Evolutionary conservation across 2,329 filamentous ascomycete species (phyloP), one percentile per base, ranked within the genome.

Genomic region (Colletotrichum phormii): DNA sequence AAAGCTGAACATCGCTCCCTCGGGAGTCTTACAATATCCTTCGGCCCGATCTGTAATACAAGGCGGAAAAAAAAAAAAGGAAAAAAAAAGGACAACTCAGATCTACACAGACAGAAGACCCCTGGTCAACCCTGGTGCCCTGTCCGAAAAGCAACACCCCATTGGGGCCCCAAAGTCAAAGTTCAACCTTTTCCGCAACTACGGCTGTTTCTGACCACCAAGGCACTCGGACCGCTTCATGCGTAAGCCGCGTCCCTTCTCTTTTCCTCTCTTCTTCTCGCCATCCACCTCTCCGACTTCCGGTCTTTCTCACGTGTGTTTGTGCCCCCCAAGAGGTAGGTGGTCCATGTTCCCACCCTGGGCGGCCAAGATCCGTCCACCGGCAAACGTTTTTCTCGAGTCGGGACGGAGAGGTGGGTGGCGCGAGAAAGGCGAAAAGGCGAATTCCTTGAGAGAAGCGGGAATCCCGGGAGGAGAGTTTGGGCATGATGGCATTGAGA

Each of bases 191-290:
- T 42, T 55, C 62, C 33, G 62, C 62, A 55, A 64, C 62, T 51
- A 31, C 51, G 62, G 62, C 15, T 64, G 62, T 64, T 64, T 64
- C 62, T 64, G 61, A 7, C 61, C 18, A 35, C 60, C 35, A 42
- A 29, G 42, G 24, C 46, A 35, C 61, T 63, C 46, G 61, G 61
- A 9, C 61, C 42, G 11, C 26, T 63, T 58, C 35, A 70, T 55
- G 66, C 58, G 51, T n/a, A 59, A 65, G 67, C 64, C 37, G 12
- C 12, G 13, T 26, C 26, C 1, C 4, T 26, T 33, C 15, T 29
- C n/a, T 37, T 35, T 26, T 18, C 33, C 35, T 58, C 8, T 24
- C 7, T 59, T 26, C 12, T 13, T 13, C 15, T 35, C 13, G 11
- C n/a, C 13, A 1, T 0, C 24, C 6, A 31, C 26, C 18, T 15